These are phyloP conservation scores for Anaeromyces robustus DNA, from an alignment of 192 early-diverging fungal species.

Conservation along the genomic window DNA sequence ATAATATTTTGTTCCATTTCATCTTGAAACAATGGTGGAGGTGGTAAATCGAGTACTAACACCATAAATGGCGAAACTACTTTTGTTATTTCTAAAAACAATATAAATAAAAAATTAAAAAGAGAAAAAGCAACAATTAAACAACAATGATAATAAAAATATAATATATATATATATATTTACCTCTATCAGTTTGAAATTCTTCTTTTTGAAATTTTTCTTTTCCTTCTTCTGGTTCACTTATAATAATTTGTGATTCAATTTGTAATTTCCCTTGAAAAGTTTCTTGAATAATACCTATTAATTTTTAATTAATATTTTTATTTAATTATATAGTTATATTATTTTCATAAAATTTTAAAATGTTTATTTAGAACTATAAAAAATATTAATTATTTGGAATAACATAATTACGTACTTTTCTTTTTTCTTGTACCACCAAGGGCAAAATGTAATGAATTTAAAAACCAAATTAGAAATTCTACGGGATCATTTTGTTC, in stretches of 20 bases:
- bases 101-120: neutral
- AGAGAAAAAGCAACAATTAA: too few relatives aligned
- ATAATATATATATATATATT: too few relatives aligned
- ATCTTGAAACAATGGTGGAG: slow-evolving; percentile 76
- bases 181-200: slow-evolving; percentile 10
- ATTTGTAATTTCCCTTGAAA: slow-evolving; percentile 78
- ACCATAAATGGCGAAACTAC: slow-evolving; percentile 61
- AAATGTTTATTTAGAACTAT: neutral
- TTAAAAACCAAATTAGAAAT: slow-evolving; percentile 83
- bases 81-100: slow-evolving; percentile 27
- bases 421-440: slow-evolving; percentile 58
- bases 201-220: neutral
- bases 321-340: neutral
- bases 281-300: slow-evolving; percentile 52
- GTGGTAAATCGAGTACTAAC: slow-evolving; percentile 76
- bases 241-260: slow-evolving; percentile 43
- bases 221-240: slow-evolving; percentile 20
- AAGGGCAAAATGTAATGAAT: slow-evolving; percentile 70
- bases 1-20: slow-evolving; percentile 73
- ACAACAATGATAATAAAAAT: too few relatives aligned
- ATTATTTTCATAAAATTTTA: neutral
- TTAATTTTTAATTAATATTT: neutral
- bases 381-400: too few relatives aligned
- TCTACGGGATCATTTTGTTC: slow-evolving; percentile 72
- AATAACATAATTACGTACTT: slow-evolving; percentile 27